Evolutionary conservation across 2,329 filamentous ascomycete genomes (phyloP), one percentile per base, ranked within the genome.

Genomic region (Scedosporium dehoogii): DNA sequence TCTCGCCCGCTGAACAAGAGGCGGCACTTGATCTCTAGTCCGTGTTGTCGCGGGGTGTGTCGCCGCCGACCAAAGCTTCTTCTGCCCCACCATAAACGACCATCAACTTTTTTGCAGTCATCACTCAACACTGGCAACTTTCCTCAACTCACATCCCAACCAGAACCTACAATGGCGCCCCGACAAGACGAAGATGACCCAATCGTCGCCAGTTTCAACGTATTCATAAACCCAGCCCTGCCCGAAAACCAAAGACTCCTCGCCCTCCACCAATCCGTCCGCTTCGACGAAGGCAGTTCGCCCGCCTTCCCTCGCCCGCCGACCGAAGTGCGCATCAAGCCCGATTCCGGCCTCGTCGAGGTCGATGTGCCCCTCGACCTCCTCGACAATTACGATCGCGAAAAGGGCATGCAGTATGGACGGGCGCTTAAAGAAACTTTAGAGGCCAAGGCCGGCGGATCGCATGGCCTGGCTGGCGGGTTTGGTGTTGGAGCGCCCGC

Each of bases 191-290:
- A 85, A 57, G 73, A 81, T 21, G 89, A 92, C 70, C 89, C 89
- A 61, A 81, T 92, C 66, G 81, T 88, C 61, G 82, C 86, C 51
- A 85, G 83, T 65, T 97, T 96, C 82, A 85, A 91, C 71, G 85
- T 97, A 73, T 93, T 88, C 76, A 86, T 96, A 71, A 96, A 92
- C 68, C 88, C 91, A 23, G 78, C 82, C 21, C 83, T 89, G 56
- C 80, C 85, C 4, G 72, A 75, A 16, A 79, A 80, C 69, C 85
- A 85, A 64, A 82, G 87, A 67, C 84, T 92, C 64, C 88, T 93
- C 69, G 84, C 97, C 66, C 84, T 99, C 56, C 92, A 97, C 77
- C 96, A 96, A 74, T 88, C 92, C 27, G 92, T 92, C 75, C 89
- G 90, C 65, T 80, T 81, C 46, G 79, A 85, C 63, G 79, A 83